These are phyloP conservation scores for Calamus simplicifolius DNA, from an alignment of 176 grass and related monocot species.

Conservation along the genomic window DNA sequence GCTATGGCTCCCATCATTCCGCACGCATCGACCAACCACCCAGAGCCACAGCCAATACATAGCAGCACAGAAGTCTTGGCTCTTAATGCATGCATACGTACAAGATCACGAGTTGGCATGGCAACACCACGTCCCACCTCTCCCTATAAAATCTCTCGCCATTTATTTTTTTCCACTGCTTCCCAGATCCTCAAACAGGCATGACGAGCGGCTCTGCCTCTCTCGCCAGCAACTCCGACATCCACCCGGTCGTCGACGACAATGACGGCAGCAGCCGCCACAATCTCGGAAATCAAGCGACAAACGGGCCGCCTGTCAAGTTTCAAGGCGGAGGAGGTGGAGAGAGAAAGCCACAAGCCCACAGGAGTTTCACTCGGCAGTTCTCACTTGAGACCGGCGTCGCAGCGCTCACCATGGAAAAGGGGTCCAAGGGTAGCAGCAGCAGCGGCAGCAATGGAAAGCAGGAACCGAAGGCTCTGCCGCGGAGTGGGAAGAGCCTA, in stretches of 20 bases:
- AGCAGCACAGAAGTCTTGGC: conserved; percentile 4
- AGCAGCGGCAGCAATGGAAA: conserved; percentile 11
- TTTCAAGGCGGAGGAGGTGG: conserved; percentile 25
- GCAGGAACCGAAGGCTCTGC: conserved; percentile 26
- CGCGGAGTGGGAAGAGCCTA: conserved; percentile 80
- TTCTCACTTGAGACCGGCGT: conserved; percentile 76
- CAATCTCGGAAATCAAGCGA: conserved; percentile 23
- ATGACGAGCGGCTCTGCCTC: conserved; percentile 44
- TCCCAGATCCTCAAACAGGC: background rate
- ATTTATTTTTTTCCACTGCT: background rate
- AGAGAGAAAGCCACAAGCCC: conserved; percentile 28
- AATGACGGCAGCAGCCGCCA: conserved; percentile 1
- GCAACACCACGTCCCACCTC: no score
- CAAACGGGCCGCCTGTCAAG: conserved; percentile 42
- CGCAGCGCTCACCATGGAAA: conserved; percentile 62
- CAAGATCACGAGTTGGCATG: no score
- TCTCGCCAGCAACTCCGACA: conserved; percentile 22
- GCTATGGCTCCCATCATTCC: conserved; percentile 14
- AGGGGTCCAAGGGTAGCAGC: conserved; percentile 17
- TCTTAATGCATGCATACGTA: conserved; percentile 30
- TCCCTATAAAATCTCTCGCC: no score
- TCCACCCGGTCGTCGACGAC: conserved; percentile 25
- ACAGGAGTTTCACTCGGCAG: conserved; percentile 55
- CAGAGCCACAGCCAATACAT: background rate
- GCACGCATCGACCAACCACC: conserved; percentile 24